Base-by-base conservation (phyloP, 1,139 yeast species). In the Hansenula sp. region DNA sequence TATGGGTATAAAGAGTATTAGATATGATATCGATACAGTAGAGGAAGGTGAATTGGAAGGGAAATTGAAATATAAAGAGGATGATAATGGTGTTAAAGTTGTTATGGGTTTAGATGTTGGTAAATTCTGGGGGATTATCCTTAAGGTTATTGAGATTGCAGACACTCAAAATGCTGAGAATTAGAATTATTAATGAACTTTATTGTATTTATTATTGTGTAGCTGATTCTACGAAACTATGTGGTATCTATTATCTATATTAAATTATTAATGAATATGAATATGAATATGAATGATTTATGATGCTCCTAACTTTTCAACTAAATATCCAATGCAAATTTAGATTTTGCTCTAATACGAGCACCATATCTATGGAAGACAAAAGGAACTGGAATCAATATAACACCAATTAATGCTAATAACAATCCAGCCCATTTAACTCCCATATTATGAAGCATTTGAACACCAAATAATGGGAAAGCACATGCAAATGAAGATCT, bases 341-440 rank as follows among this genome's bases (percentile, higher is more conserved):
- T 80, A 34, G 90, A 81, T 52, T 61, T 76, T 21, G 64, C 59
- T 65, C 95, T 79, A 38, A 87, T 61, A 25, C 47, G 42, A 47
- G 73, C 71, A 47, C 96, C 96, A 57, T 68, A 86, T 40, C 61
- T 69, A 62, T 68, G 74, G 57, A 88, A 88, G 36, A 82, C 55
- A 47, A 84, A 65, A 13, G 96, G 96, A 24, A 86, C 84, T 1
- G 92, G 89, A 11, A 79, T 67, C 66, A 87, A 62, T 2, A 69
- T 64, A 9, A 73, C 59, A 0, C 85, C 82, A 46, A 89, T 63
- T 47, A 82, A 69, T 9, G 95, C 96, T 32, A 89, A 62, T 43
- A 89, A 64, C 16, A 90, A 72, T 41, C 88, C 83, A 5, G 95
- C 95, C 92, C 94, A 89, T 57, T 84, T 79, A 37, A 78, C 75